A percentile compares a stretch with the other conserved stretches of the same genome.
Conservation (phyloP, 2,329 filamentous ascomycete species). For the Hyphodiscus sp. region DNA sequence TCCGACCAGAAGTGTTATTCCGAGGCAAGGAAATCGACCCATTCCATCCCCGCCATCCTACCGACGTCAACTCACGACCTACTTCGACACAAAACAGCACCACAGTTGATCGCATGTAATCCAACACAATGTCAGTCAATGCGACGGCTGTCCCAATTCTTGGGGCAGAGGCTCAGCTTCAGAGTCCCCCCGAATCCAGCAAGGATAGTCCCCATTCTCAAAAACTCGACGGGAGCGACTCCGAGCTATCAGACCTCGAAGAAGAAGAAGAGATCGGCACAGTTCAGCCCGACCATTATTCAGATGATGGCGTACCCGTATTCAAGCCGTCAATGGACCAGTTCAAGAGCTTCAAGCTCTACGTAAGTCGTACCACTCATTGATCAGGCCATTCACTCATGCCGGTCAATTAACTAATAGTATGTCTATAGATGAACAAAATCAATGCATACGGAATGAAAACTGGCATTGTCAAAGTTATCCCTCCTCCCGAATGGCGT, state of each 20-base stretch:
- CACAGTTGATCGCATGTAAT: slow-evolving; percentile 22
- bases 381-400: background rate
- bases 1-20: background rate
- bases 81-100: slow-evolving; percentile 1
- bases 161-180: slow-evolving; percentile 33
- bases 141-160: slow-evolving; percentile 19
- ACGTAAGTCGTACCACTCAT: slow-evolving; percentile 50
- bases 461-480: slow-evolving; percentile 92
- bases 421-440: slow-evolving; percentile 56
- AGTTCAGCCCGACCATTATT: slow-evolving; percentile 80
- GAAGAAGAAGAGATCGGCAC: slow-evolving; percentile 62
- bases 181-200: slow-evolving; percentile 60
- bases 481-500: slow-evolving; percentile 91
- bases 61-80: background rate
- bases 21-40: background rate
- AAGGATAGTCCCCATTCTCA: slow-evolving; percentile 34
- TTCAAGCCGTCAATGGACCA: slow-evolving; percentile 95
- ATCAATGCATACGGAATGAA: slow-evolving; percentile 94
- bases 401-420: slow-evolving; percentile 12
- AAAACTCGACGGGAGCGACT: slow-evolving; percentile 54
- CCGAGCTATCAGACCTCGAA: slow-evolving; percentile 61
- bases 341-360: slow-evolving; percentile 88
- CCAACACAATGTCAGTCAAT: slow-evolving; percentile 24
- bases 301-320: slow-evolving; percentile 74
- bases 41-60: background rate